Conservation (phyloP, 441 rosid species). For the Pelargonium australe region DNA sequence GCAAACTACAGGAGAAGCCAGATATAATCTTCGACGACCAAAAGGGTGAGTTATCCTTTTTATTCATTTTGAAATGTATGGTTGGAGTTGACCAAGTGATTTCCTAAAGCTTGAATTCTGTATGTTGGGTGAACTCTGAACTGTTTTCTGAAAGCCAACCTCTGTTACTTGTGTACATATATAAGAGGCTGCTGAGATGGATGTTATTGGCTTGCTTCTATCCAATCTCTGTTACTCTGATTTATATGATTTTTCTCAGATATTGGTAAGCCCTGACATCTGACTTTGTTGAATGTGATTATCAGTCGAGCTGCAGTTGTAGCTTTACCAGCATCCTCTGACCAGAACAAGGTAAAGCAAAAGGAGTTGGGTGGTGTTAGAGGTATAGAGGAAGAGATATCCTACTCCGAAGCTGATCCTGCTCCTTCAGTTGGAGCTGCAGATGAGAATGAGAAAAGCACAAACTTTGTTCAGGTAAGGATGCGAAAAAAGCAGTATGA, state of each 20-base stretch:
- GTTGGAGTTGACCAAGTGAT: not conserved
- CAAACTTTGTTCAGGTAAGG: conserved; percentile 46
- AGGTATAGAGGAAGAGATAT: conserved; percentile 31
- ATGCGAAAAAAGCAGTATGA: conserved; percentile 10
- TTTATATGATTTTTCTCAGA: not conserved
- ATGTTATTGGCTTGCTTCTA: not conserved
- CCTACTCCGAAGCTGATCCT: conserved; percentile 32
- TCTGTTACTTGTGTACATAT: not conserved
- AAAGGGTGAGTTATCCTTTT: conserved; percentile 39
- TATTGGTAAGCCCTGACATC: conserved; percentile 11
- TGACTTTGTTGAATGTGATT: conserved; percentile 17
- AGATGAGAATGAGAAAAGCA: conserved; percentile 52
- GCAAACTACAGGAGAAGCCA: conserved; percentile 37
- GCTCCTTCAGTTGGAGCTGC: conserved; percentile 37
- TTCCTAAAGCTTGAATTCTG: not conserved
- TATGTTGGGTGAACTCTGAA: not conserved
- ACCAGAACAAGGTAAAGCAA: conserved; percentile 32
- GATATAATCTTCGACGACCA: conserved; percentile 72
- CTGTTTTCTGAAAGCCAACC: conserved; percentile 2
- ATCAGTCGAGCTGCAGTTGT: conserved; percentile 39
- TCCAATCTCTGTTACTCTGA: not conserved
- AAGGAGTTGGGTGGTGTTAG: conserved; percentile 27
- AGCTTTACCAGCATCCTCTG: conserved; percentile 24
- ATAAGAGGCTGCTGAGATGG: not conserved
- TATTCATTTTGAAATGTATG: not conserved